These are phyloP conservation scores for Fraxinus dipetala DNA, from an alignment of 305 asterid species.

Conservation along the genomic window DNA sequence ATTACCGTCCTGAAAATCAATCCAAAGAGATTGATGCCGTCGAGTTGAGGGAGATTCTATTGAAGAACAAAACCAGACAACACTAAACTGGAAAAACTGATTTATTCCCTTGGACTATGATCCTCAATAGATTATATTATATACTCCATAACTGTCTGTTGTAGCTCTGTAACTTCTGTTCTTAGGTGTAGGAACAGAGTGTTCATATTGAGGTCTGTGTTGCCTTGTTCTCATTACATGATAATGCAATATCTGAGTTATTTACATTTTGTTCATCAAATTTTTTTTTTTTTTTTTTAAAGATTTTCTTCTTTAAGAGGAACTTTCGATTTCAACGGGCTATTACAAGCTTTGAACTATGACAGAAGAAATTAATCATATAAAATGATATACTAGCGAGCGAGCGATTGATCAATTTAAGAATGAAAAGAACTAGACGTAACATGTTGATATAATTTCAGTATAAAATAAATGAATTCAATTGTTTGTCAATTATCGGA, in stretches of 20 bases:
- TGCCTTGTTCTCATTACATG: not conserved
- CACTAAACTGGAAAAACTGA: not conserved
- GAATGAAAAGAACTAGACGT: not conserved
- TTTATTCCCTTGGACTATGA: not conserved
- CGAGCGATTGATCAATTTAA: not conserved
- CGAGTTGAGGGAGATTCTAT: constrained; percentile 24
- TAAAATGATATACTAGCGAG: not conserved
- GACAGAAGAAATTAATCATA: not conserved
- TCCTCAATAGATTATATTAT: not conserved
- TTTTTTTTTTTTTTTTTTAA: not conserved
- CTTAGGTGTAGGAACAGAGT: not conserved
- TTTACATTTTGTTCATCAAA: not conserved
- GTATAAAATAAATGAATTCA: not conserved
- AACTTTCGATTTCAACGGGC: not conserved
- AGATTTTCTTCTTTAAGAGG: not conserved
- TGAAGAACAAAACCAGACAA: constrained; percentile 11
- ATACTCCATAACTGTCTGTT: not conserved
- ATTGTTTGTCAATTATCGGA: not conserved
- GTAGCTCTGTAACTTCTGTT: not conserved
- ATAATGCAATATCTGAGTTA: not conserved
- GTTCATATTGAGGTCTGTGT: not conserved
- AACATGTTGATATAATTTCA: not conserved
- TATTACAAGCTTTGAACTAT: not conserved
- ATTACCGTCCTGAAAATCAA: constrained; percentile 26
- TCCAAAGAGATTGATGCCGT: constrained; percentile 25